Evolutionary conservation across 805 yeast genomes (phyloP).

Genomic region (Candida nitratophila): DNA sequence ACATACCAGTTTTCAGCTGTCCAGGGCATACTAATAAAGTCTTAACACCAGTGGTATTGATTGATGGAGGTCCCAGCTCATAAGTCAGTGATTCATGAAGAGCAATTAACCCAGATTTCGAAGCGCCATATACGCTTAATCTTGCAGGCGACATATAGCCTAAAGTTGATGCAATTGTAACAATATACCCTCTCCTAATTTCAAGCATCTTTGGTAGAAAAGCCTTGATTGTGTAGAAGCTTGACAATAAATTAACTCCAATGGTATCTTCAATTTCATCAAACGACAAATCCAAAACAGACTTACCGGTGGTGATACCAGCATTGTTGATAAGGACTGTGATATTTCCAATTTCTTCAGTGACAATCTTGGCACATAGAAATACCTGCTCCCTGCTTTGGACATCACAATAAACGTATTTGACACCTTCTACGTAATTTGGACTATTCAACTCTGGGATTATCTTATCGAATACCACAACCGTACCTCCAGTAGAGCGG

Average conservation of each 20-base stretch:
- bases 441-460: conserved; percentile 30
- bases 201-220: conserved; percentile 69
- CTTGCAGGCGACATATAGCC: conserved; percentile 84
- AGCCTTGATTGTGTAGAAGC: conserved; percentile 60
- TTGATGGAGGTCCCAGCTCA: conserved; percentile 51
- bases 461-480: conserved; percentile 60
- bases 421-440: conserved; percentile 30
- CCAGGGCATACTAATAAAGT: conserved; percentile 84
- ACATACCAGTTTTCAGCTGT: conserved; percentile 72
- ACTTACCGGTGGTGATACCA: conserved; percentile 58
- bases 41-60: conserved; percentile 46
- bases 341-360: conserved; percentile 46
- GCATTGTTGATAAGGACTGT: conserved; percentile 82
- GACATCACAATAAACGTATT: conserved; percentile 67
- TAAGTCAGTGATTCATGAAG: conserved; percentile 75
- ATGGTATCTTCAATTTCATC: conserved; percentile 58
- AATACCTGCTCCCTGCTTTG: conserved; percentile 41
- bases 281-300: conserved; percentile 44
- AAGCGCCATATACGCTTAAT: conserved; percentile 77
- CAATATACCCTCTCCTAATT: conserved; percentile 60
- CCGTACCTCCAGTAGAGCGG: conserved; percentile 34
- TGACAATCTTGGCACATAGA: conserved; percentile 32
- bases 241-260: conserved; percentile 62
- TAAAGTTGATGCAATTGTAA: conserved; percentile 77
- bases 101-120: conserved; percentile 81